Evolutionary conservation across 2,329 filamentous ascomycete species (phyloP).

Genomic region (Microcyclospora tardicrescens): DNA sequence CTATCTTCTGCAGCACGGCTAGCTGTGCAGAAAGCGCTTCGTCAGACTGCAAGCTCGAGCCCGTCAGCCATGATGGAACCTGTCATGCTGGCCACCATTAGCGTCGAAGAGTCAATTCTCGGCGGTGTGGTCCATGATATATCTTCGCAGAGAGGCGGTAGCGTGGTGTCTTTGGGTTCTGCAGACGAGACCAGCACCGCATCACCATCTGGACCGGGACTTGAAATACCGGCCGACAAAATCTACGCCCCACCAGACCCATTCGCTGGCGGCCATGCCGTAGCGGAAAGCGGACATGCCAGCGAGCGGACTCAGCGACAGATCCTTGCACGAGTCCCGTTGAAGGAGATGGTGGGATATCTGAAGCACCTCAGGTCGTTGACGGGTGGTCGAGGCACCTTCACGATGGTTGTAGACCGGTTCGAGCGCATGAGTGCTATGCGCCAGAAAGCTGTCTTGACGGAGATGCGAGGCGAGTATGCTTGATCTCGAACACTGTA

Average conservation of each 20-base stretch:
- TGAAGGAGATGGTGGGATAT: constrained; percentile 96
- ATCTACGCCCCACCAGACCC: constrained; percentile 86
- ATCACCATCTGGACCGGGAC: constrained; percentile 18
- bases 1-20: constrained; percentile 53
- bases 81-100: constrained; percentile 81
- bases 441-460: constrained; percentile 44
- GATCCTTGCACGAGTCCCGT: constrained; percentile 74
- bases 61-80: constrained; percentile 70
- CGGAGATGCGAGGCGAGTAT: constrained; percentile 21
- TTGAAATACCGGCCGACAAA: constrained; percentile 48
- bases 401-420: constrained; percentile 60
- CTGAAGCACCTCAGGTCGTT: constrained; percentile 76
- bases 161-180: constrained; percentile 57
- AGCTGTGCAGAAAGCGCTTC: constrained; percentile 58
- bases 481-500: constrained; percentile 1
- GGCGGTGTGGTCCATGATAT: constrained; percentile 76
- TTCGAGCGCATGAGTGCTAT: constrained; percentile 55
- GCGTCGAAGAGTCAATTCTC: constrained; percentile 68
- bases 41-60: constrained; percentile 38
- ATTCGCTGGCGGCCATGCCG: constrained; percentile 36
- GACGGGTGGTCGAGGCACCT: constrained; percentile 71
- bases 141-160: constrained; percentile 57
- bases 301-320: constrained; percentile 29
- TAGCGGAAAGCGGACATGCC: background rate
- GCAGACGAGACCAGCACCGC: constrained; percentile 8